Evolutionary conservation across 345 rosid genomes (phyloP).

Genomic region (Salix purpurea): DNA sequence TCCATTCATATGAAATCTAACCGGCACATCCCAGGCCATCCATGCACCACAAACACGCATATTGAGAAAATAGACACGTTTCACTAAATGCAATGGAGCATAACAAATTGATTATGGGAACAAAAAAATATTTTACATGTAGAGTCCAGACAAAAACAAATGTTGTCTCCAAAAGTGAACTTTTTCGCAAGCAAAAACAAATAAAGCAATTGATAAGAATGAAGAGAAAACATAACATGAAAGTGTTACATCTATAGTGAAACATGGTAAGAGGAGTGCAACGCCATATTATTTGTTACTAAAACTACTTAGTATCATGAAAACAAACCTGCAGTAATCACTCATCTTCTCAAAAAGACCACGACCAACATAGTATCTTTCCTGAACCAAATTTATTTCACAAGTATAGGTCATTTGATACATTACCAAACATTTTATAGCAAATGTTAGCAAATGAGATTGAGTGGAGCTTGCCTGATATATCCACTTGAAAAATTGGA

Average conservation of each 20-base stretch:
- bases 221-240: background rate
- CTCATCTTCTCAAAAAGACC: constrained; percentile 82
- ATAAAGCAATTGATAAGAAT: background rate
- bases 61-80: background rate
- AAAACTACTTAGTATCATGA: background rate
- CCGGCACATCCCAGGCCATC: background rate
- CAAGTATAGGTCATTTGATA: no score
- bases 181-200: background rate
- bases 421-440: background rate
- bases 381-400: constrained; percentile 42
- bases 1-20: background rate
- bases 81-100: background rate
- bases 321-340: constrained; percentile 80
- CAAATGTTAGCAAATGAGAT: constrained; percentile 11
- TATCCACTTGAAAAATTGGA: constrained; percentile 98
- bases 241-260: background rate
- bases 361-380: constrained; percentile 93
- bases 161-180: background rate
- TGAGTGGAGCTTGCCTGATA: constrained; percentile 61
- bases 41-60: background rate
- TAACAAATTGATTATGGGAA: background rate
- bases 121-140: background rate
- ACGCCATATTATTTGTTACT: no score
- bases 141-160: background rate
- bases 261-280: background rate